Evolutionary conservation across 805 yeast genomes (phyloP).

Genomic region (Dipodascus geniculatus): DNA sequence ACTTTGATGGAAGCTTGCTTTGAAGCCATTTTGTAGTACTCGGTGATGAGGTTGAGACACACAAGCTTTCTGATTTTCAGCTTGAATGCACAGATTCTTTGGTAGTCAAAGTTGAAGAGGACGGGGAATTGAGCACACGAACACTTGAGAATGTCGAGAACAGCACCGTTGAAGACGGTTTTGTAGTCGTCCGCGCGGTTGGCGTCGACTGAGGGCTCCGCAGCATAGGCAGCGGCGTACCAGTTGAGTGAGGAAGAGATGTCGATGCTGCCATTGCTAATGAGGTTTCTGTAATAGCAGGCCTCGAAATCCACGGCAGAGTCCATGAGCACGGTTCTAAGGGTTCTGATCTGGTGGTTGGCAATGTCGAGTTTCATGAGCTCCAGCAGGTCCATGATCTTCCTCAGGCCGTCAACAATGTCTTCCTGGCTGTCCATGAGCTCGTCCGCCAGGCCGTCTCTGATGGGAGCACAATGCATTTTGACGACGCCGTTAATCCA

Average conservation of each 20-base stretch:
- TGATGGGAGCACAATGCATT: conserved; percentile 91
- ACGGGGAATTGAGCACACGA: conserved; percentile 79
- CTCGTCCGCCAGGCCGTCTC: conserved; percentile 79
- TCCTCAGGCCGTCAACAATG: conserved; percentile 65
- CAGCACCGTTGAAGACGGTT: conserved; percentile 6
- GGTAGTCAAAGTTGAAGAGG: conserved; percentile 66
- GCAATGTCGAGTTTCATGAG: conserved; percentile 95
- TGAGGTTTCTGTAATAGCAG: conserved; percentile 48
- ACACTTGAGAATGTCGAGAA: conserved; percentile 54
- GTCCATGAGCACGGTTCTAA: conserved; percentile 73
- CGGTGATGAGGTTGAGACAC: conserved; percentile 56
- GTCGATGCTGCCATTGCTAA: conserved; percentile 41
- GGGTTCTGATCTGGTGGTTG: conserved; percentile 79
- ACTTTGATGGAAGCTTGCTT: conserved; percentile 12
- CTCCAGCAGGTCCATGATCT: conserved; percentile 72
- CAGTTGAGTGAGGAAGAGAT: conserved; percentile 52
- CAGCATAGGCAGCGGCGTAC: conserved; percentile 28
- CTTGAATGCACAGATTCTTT: conserved; percentile 61
- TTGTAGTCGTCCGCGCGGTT: background rate
- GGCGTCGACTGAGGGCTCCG: background rate
- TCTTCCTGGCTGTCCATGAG: conserved; percentile 49
- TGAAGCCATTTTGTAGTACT: conserved; percentile 50
- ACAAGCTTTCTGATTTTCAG: conserved; percentile 81
- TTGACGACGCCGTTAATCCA: conserved; percentile 75
- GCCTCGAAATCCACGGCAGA: conserved; percentile 83